Evolutionary conservation across 768 basidiomycete species (phyloP).

Genomic region (Chalciporus piperatus): DNA sequence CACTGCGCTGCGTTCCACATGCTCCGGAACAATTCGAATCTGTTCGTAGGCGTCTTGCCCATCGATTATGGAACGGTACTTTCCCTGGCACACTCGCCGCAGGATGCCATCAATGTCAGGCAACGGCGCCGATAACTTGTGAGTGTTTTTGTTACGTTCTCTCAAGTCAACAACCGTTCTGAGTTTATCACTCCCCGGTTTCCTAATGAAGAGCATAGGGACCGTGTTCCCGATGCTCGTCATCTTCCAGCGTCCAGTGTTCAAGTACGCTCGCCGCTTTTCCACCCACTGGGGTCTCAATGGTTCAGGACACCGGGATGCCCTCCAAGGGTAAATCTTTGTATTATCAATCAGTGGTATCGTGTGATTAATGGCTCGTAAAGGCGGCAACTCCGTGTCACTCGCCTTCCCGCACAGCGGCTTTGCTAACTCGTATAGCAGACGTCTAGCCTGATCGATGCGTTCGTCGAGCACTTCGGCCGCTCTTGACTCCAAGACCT

Average conservation of each 20-base stretch:
- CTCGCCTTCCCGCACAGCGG: background rate
- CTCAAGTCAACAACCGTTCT: conserved; percentile 8
- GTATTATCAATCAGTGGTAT: background rate
- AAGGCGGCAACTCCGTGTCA: background rate
- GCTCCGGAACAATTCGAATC: conserved; percentile 18
- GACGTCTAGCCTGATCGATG: background rate
- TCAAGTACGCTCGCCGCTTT: background rate
- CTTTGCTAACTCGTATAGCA: background rate
- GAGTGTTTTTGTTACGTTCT: conserved; percentile 14
- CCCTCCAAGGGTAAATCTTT: background rate
- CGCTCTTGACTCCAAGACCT: background rate
- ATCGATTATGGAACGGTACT: conserved; percentile 7
- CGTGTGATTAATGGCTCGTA: background rate
- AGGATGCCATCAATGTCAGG: too few species aligned
- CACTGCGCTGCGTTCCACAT: conserved; percentile 22
- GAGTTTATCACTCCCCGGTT: background rate
- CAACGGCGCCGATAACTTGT: too few species aligned
- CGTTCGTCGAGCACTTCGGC: background rate
- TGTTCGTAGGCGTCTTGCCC: conserved; percentile 20
- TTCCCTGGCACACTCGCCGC: background rate
- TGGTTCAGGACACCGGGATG: background rate
- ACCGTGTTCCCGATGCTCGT: background rate
- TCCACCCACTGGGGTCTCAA: too few species aligned
- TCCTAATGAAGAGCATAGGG: background rate
- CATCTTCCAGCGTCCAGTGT: background rate